phyloP scores from a whole-genome alignment of 352 stramenopile species.

The Phytophthora citricola region DNA sequence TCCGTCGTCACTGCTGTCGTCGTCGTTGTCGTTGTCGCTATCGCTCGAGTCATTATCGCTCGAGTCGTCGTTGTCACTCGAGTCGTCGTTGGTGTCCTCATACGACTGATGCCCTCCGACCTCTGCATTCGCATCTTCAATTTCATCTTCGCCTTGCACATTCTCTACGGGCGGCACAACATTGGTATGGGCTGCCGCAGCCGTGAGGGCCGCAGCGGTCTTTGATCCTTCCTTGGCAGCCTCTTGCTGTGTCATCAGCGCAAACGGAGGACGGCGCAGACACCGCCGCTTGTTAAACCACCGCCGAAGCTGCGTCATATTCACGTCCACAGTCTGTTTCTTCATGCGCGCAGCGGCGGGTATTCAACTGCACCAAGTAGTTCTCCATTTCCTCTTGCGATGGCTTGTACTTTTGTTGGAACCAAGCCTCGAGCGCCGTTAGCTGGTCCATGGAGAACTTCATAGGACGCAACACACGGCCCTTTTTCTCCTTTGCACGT shows the following conservation, averaged over 20 bases:
- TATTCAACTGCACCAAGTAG: conserved; percentile 75
- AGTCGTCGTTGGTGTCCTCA: conserved; percentile 62
- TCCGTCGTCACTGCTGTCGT: conserved; percentile 45
- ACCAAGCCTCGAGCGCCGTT: conserved; percentile 81
- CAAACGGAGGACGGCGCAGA: conserved; percentile 81
- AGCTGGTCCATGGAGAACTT: conserved; percentile 89
- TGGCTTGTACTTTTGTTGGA: conserved; percentile 90
- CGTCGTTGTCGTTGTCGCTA: conserved; percentile 40
- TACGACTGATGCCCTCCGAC: conserved; percentile 46
- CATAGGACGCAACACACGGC: conserved; percentile 76
- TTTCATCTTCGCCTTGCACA: conserved; percentile 31
- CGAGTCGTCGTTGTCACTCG: conserved; percentile 47
- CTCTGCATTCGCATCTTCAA: conserved; percentile 34
- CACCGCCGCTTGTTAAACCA: conserved; percentile 91
- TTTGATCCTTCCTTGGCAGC: conserved; percentile 64
- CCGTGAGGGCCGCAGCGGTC: conserved; percentile 45
- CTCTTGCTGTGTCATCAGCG: conserved; percentile 84
- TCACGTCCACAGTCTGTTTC: conserved; percentile 83
- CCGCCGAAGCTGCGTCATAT: conserved; percentile 85
- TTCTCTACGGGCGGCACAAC: conserved; percentile 38
- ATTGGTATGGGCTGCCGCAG: conserved; percentile 27
- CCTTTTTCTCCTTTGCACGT: conserved; percentile 71
- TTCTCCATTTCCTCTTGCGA: conserved; percentile 82
- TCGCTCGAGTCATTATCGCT: conserved; percentile 51
- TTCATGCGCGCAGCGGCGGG: conserved; percentile 66